These are phyloP conservation scores for Puccinia novopanici DNA, from an alignment of 1,284 basidiomycete species.

Conservation along the genomic window DNA sequence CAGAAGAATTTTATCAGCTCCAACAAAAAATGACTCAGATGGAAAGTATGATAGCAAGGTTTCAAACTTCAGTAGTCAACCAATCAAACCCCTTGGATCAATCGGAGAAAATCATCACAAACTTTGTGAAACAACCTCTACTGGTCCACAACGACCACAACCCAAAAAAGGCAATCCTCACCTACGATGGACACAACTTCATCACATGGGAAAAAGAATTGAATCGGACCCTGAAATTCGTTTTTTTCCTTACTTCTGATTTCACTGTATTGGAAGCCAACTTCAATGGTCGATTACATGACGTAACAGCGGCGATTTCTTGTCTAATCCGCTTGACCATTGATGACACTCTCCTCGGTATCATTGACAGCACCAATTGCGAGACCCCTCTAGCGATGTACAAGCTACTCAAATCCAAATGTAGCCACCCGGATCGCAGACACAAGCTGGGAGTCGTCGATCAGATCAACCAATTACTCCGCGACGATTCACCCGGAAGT, in stretches of 20 bases:
- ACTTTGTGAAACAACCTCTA: background rate
- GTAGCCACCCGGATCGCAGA: background rate
- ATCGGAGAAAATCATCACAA: too few relatives aligned
- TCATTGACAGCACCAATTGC: too few relatives aligned
- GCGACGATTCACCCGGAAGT: background rate
- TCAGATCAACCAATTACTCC: too few relatives aligned
- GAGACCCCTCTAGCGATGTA: background rate
- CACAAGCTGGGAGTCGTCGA: background rate
- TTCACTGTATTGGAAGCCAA: background rate
- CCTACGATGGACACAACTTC: background rate
- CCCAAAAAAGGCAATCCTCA: background rate
- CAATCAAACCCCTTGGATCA: too few relatives aligned
- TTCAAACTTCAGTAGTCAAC: too few relatives aligned
- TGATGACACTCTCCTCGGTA: background rate
- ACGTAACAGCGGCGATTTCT: background rate
- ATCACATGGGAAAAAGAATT: too few relatives aligned
- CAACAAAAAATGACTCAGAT: too few relatives aligned
- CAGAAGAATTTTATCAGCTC: too few relatives aligned
- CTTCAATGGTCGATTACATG: background rate
- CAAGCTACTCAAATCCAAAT: background rate
- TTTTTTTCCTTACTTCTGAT: background rate
- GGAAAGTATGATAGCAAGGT: too few relatives aligned
- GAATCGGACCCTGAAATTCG: background rate
- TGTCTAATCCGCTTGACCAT: background rate
- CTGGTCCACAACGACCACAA: background rate